phyloP scores from a whole-genome alignment of 208 protist species.

The Trypanosomatidae sp. region DNA sequence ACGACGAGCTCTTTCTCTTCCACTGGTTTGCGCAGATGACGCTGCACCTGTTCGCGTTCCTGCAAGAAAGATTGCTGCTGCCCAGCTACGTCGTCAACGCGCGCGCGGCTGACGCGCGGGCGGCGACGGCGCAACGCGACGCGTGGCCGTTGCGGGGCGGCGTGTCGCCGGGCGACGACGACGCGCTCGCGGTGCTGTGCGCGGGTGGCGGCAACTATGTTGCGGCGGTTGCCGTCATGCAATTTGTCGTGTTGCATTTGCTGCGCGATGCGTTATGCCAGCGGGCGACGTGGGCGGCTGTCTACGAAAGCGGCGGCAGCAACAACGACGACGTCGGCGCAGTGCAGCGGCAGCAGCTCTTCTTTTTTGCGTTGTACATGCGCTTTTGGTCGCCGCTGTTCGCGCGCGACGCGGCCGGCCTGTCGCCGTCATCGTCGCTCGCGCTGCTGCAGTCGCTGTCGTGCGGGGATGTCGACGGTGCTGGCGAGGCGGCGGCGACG shows the following conservation, averaged over 20 bases:
- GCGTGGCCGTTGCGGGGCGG: constrained; percentile 14
- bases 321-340: constrained; percentile 16
- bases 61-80: constrained; percentile 64
- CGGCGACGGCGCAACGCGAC: background rate
- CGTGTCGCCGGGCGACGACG: constrained; percentile 58
- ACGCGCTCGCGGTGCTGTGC: constrained; percentile 23
- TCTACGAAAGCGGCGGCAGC: constrained; percentile 32
- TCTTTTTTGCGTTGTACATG: constrained; percentile 70
- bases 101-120: constrained; percentile 12
- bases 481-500: background rate
- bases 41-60: constrained; percentile 55
- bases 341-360: constrained; percentile 61
- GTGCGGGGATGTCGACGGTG: background rate
- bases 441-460: constrained; percentile 8
- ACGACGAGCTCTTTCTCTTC: constrained; percentile 69
- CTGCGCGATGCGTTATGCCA: constrained; percentile 60
- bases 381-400: constrained; percentile 74
- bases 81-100: constrained; percentile 58
- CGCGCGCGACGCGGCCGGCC: background rate
- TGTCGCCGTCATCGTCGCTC: too few relatives aligned
- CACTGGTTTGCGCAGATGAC: constrained; percentile 73
- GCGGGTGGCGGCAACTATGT: constrained; percentile 74
- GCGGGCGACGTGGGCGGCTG: constrained; percentile 38
- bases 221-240: constrained; percentile 39
- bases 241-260: constrained; percentile 64